Percentiles rank a stretch among this genome's conserved stretches.
Conservation (phyloP, 2,329 filamentous ascomycete species). For the Ceratocystis cacaofunesta region DNA sequence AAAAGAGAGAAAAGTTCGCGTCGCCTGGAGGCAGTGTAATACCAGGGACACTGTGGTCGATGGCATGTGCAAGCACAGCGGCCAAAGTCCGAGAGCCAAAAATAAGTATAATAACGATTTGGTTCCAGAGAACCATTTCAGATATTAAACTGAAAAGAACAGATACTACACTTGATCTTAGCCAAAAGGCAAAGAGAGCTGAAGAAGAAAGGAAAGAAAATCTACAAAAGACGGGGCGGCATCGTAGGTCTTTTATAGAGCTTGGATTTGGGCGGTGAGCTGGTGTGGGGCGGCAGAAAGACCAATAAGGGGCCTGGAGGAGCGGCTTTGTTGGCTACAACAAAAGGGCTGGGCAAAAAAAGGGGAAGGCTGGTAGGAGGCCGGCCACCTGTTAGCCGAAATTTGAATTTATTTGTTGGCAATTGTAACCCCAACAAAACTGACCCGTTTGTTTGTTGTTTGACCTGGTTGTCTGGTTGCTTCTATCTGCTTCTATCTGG, state of each 20-base stretch:
- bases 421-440: background rate
- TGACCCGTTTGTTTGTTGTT: background rate
- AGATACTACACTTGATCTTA: constrained; percentile 95
- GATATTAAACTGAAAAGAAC: constrained; percentile 97
- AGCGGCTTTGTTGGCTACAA: background rate
- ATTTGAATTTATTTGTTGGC: background rate
- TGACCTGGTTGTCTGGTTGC: background rate
- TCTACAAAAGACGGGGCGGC: constrained; percentile 1
- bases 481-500: background rate
- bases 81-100: constrained; percentile 22
- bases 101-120: constrained; percentile 74
- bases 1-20: constrained; percentile 17
- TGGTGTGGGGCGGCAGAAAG: background rate
- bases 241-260: constrained; percentile 8
- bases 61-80: constrained; percentile 18
- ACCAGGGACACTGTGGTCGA: constrained; percentile 18
- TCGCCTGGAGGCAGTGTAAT: constrained; percentile 19
- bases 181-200: constrained; percentile 35
- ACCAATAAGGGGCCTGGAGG: background rate
- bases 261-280: background rate
- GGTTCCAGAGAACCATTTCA: constrained; percentile 64
- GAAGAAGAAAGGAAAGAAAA: constrained; percentile 17
- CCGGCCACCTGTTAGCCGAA: background rate
- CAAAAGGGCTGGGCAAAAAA: background rate
- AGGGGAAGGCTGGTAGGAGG: background rate